Base-by-base conservation (phyloP, 192 early-diverging fungal genomes). In the Coemansia sp. region DNA sequence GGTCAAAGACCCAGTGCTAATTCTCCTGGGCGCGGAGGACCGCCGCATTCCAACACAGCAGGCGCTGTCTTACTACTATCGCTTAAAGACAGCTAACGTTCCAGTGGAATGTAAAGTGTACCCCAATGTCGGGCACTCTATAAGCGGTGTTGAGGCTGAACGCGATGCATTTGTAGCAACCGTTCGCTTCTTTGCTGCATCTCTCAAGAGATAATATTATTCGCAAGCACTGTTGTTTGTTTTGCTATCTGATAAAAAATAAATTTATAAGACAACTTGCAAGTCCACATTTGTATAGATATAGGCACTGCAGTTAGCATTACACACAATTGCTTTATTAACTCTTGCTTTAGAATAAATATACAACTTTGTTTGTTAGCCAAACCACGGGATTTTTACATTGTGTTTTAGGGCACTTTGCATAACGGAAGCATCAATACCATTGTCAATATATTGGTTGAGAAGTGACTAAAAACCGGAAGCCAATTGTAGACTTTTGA, bases 41-140 rank as follows among this genome's bases (percentile, higher is more conserved):
- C 85, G 90, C 22, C 87, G 92, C 17, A 91, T 93, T 25, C 92
- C 92, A 29, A 86, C 85, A 7, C 71, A 75, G 29, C 86, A 93
- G 62, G 88, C 87, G 1, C 59, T 76, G 46, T 61, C 69, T 9
- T 84, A 71, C 62, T 83, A 72, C 51, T 57, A 68, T 20, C 71
- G 69, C 17, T 64, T 86, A 54, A 76, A 68, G 68, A 77, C 72
- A 23, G 77, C 72, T 61, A 65, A 59, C 5, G 72, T 69, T 10
- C 71, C 71, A 2, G 80, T 68, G 30, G 71, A 78, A 33, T 85
- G 85, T 67, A 84, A 86, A 30, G 67, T 85, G 36, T 89, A 87
- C 73, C 78, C 84, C 0, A 69, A 67, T 5, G 87, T 86, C 5
- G 88, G 88, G 1, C 88, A 89, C 57, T 71, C 85, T 19, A 68